Percentiles rank a stretch among this genome's conserved stretches.
Conservation (phyloP, 176 grass and related monocot species). For the Oryza brachyantha region DNA sequence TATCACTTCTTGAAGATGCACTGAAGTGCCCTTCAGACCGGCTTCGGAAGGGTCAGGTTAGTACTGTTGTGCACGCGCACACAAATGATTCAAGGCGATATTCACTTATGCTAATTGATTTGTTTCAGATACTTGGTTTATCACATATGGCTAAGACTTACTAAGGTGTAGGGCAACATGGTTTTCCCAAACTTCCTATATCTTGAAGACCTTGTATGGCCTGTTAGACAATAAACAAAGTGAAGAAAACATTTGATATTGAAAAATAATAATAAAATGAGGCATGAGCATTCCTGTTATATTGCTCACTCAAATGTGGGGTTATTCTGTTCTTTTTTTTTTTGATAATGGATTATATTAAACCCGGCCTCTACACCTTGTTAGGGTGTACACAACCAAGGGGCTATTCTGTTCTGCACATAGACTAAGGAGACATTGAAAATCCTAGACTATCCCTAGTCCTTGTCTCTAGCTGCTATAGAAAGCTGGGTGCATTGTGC, state of each 20-base stretch:
- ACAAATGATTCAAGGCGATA: conserved; percentile 4
- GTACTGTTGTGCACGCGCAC: conserved; percentile 11
- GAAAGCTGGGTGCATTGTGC: not conserved
- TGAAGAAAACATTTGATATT: not conserved
- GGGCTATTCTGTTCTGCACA: not conserved
- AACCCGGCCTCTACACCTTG: too few species aligned
- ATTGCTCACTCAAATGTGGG: not conserved
- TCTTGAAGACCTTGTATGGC: not conserved
- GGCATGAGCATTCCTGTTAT: not conserved
- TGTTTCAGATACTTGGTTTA: conserved; percentile 6
- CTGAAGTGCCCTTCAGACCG: conserved; percentile 89
- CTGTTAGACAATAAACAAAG: not conserved
- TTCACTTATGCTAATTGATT: conserved; percentile 4
- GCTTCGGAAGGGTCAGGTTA: conserved; percentile 93
- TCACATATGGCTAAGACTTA: not conserved
- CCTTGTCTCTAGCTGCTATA: not conserved
- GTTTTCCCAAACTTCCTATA: not conserved
- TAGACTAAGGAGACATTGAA: not conserved
- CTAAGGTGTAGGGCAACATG: conserved; percentile 14
- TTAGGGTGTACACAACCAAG: too few species aligned
- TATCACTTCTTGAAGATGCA: conserved; percentile 93
- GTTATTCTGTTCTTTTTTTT: too few species aligned
- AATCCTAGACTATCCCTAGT: not conserved
- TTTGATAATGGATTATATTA: too few species aligned
- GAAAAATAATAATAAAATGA: not conserved